A percentile compares a stretch with the other conserved stretches of the same genome.
Evolutionary conservation across 805 yeast genomes (phyloP).

Genomic region (Babjeviella inositovora): DNA sequence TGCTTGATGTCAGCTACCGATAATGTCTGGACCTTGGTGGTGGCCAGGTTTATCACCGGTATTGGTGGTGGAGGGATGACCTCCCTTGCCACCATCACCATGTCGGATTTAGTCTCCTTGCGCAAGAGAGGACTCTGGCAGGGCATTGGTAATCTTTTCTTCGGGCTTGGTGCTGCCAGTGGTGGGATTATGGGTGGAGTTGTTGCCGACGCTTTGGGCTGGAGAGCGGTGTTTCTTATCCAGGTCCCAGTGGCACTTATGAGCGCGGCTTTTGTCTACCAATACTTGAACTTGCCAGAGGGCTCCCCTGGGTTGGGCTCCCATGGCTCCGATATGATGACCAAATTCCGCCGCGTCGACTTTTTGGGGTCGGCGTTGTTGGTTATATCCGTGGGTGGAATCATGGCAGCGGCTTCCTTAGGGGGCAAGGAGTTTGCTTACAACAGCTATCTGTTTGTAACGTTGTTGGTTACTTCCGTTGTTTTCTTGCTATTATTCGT

Average conservation of each 20-base stretch:
- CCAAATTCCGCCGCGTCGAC: constrained; percentile 44
- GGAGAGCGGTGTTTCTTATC: constrained; percentile 46
- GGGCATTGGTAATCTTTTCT: constrained; percentile 65
- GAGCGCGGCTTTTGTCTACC: constrained; percentile 19
- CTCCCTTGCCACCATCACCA: constrained; percentile 57
- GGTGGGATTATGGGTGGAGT: constrained; percentile 58
- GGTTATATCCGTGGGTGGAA: constrained; percentile 37
- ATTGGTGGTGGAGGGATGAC: constrained; percentile 87
- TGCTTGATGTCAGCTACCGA: constrained; percentile 23
- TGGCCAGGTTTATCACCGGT: constrained; percentile 64
- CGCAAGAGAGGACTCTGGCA: constrained; percentile 71
- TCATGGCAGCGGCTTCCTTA: constrained; percentile 49
- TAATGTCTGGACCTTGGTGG: constrained; percentile 21
- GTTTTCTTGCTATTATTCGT: constrained; percentile 21
- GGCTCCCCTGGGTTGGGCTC: constrained; percentile 43
- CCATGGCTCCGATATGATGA: constrained; percentile 21
- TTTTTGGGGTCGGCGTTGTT: constrained; percentile 47
- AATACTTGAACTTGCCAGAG: constrained; percentile 17
- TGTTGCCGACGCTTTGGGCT: constrained; percentile 34
- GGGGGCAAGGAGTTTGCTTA: constrained; percentile 43
- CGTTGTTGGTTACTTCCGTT: constrained; percentile 14
- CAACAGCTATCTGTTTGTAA: constrained; percentile 21
- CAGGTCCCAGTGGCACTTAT: constrained; percentile 35
- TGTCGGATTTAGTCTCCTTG: constrained; percentile 63
- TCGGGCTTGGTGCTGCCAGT: constrained; percentile 58